phyloP scores from a whole-genome alignment of 495 filamentous ascomycete genomes.

The Aspergillus affinis region DNA sequence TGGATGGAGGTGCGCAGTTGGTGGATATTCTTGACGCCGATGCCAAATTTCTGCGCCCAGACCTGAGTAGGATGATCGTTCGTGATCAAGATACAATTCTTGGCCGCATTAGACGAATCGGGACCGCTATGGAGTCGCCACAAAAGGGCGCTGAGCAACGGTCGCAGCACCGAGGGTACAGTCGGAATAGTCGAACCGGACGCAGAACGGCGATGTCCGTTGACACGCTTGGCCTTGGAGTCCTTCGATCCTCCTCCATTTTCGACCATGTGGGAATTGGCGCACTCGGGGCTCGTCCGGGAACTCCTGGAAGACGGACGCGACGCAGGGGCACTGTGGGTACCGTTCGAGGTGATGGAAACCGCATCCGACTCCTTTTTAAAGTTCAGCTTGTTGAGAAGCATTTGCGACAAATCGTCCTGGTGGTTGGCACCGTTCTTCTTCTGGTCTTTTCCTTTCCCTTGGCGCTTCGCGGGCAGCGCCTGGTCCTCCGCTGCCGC shows the following conservation, averaged over 20 bases:
- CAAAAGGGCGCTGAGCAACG: conserved; percentile 61
- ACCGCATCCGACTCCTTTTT: conserved; percentile 47
- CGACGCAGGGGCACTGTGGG: conserved; percentile 43
- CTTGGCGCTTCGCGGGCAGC: conserved; percentile 18
- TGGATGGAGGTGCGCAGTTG: conserved; percentile 58
- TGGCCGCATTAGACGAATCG: conserved; percentile 40
- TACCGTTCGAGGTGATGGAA: conserved; percentile 51
- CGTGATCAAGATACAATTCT: conserved; percentile 54
- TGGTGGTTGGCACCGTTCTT: conserved; percentile 14
- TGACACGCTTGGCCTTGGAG: conserved; percentile 20
- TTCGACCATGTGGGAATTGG: conserved; percentile 29
- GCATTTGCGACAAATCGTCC: conserved; percentile 50
- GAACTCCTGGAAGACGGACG: conserved; percentile 52
- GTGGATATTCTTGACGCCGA: conserved; percentile 58
- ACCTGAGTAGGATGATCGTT: conserved; percentile 56
- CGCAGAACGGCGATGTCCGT: conserved; percentile 37
- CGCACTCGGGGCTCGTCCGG: conserved; percentile 49
- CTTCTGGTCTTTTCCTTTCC: conserved; percentile 16
- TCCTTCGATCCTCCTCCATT: conserved; percentile 29
- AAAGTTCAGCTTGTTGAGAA: conserved; percentile 53
- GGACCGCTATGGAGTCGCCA: conserved; percentile 56
- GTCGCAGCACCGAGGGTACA: conserved; percentile 48
- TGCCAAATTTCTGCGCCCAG: conserved; percentile 61
- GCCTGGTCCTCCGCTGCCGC: conserved; percentile 20
- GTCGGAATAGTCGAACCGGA: conserved; percentile 38